Percentiles rank a stretch among this genome's conserved stretches.
phyloP scores from a whole-genome alignment of 192 early-diverging fungal genomes.

The Mortierella claussenii region DNA sequence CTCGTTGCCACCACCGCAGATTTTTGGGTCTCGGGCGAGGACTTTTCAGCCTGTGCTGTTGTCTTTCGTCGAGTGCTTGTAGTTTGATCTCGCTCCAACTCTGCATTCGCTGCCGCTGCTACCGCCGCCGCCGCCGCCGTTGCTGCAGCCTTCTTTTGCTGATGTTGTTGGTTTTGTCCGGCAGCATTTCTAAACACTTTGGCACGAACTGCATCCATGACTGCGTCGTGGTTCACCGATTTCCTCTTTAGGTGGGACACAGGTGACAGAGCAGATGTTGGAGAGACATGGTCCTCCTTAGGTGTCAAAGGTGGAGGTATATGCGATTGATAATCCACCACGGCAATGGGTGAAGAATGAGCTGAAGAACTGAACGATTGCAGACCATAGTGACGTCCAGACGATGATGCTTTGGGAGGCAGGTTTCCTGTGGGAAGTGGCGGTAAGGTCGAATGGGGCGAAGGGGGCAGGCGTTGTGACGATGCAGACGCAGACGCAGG shows the following conservation, averaged over 20 bases:
- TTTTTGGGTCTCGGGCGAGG: slow-evolving; percentile 22
- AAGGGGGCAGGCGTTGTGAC: slow-evolving; percentile 29
- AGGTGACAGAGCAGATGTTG: slow-evolving; percentile 47
- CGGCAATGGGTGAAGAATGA: slow-evolving; percentile 36
- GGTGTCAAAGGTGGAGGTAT: slow-evolving; percentile 47
- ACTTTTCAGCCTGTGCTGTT: too few species aligned
- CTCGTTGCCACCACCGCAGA: not conserved
- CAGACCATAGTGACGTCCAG: slow-evolving; percentile 29
- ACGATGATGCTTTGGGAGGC: slow-evolving; percentile 11
- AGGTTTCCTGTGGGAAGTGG: slow-evolving; percentile 18
- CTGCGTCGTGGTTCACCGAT: slow-evolving; percentile 55
- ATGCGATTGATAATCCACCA: slow-evolving; percentile 42
- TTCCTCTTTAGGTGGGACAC: slow-evolving; percentile 38
- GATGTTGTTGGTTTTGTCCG: slow-evolving; percentile 32
- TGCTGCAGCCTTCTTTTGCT: slow-evolving; percentile 24
- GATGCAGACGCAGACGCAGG: not conserved
- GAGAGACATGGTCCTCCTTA: slow-evolving; percentile 43
- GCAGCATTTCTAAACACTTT: slow-evolving; percentile 54
- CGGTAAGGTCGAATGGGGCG: slow-evolving; percentile 38
- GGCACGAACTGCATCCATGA: slow-evolving; percentile 57
- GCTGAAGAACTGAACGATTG: slow-evolving; percentile 21
- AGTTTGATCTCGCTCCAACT: slow-evolving; percentile 2
- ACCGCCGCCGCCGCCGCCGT: too few species aligned
- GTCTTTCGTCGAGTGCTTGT: too few species aligned
- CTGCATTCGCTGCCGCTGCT: too few species aligned